Evolutionary conservation across 225 moss, liverwort and hornwort species (phyloP).

Genomic region (Pleurozium schreberi): DNA sequence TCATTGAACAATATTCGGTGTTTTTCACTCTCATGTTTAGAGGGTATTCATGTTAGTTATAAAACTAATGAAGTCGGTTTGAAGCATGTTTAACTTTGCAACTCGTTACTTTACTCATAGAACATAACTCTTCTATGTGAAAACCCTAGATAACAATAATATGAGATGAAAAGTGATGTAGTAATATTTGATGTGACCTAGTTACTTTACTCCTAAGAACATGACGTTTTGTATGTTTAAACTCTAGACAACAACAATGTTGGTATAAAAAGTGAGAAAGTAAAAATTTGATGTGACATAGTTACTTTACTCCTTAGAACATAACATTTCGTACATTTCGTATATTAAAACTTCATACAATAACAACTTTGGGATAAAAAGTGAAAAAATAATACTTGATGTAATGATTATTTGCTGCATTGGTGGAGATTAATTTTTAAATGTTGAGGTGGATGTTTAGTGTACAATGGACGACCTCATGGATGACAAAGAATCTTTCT

Average conservation of each 20-base stretch:
- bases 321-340: fast-evolving
- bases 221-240: fast-evolving
- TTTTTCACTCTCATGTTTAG: neutral
- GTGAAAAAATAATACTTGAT: neutral
- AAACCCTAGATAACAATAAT: fast-evolving
- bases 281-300: neutral
- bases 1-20: neutral
- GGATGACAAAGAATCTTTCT: too few species aligned
- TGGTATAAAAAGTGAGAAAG: neutral
- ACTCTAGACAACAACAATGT: fast-evolving
- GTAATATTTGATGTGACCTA: too few species aligned
- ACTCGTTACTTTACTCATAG: fast-evolving
- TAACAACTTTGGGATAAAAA: neutral
- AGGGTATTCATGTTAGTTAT: fast-evolving
- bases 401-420: fast-evolving
- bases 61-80: fast-evolving
- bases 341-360: too few species aligned
- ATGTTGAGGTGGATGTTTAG: too few species aligned
- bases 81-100: neutral
- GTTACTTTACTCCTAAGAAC: fast-evolving
- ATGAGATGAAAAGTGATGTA: too few species aligned
- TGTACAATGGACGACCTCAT: too few species aligned
- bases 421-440: neutral
- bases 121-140: fast-evolving
- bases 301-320: neutral